Percentiles rank a stretch among this genome's conserved stretches.
These are phyloP conservation scores for Themeda triandra DNA, from an alignment of 176 grass and related monocot species.

Conservation along the genomic window DNA sequence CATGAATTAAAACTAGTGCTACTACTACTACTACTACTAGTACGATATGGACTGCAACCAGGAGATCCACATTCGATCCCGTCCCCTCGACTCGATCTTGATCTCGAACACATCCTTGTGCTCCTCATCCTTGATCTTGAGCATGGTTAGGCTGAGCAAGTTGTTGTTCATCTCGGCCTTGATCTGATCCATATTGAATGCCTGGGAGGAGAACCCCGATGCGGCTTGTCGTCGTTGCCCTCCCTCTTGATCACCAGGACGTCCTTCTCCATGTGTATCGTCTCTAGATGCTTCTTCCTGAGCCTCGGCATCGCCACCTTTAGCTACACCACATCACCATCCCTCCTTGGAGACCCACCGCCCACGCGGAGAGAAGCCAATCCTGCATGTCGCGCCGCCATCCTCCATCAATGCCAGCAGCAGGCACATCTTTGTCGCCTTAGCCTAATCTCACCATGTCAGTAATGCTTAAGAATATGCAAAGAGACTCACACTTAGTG, in stretches of 20 bases:
- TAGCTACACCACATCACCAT: not conserved
- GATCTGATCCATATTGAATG: conserved; percentile 56
- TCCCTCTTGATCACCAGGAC: not conserved
- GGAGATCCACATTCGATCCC: not conserved
- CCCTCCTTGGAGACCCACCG: not conserved
- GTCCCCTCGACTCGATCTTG: conserved; percentile 34
- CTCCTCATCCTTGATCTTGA: conserved; percentile 60
- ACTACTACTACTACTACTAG: too few relatives aligned
- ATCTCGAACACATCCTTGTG: conserved; percentile 59
- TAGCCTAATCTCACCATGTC: too few relatives aligned
- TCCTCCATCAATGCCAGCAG: conserved; percentile 36
- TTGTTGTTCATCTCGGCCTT: conserved; percentile 72
- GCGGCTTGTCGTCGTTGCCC: not conserved
- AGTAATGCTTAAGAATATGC: too few relatives aligned
- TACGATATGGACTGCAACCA: not conserved
- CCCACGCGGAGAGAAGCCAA: not conserved
- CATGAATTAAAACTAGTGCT: too few relatives aligned
- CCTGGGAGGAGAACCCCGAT: conserved; percentile 33
- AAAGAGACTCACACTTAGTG: too few relatives aligned
- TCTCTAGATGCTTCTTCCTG: not conserved
- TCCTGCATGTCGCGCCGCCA: not conserved
- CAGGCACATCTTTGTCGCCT: too few relatives aligned
- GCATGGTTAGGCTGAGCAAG: conserved; percentile 47
- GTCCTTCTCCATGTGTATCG: not conserved
- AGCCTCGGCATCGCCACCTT: not conserved